phyloP scores from a whole-genome alignment of 2,329 filamentous ascomycete genomes.

The Ambrosiella cleistominuta region DNA sequence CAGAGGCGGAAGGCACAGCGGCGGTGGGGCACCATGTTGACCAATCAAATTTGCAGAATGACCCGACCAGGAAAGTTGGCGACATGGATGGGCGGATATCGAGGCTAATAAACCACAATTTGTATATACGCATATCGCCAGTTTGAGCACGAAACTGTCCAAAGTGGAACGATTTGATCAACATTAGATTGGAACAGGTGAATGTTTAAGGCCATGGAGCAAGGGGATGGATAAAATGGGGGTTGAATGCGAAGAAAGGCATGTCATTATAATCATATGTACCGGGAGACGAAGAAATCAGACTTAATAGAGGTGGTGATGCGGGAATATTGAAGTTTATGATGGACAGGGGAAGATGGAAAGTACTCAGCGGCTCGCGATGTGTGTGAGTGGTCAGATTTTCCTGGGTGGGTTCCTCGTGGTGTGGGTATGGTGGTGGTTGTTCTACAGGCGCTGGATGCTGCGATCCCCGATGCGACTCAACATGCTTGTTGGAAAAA shows the following conservation, averaged over 20 bases:
- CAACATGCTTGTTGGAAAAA: background rate
- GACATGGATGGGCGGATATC: background rate
- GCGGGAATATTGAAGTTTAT: background rate
- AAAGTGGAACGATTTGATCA: background rate
- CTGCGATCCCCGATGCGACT: background rate
- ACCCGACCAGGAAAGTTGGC: background rate
- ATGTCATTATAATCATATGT: background rate
- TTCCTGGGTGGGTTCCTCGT: background rate
- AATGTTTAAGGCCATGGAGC: too few species aligned
- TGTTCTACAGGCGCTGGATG: background rate
- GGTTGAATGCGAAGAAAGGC: background rate
- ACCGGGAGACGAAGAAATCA: too few species aligned
- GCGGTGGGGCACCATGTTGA: background rate
- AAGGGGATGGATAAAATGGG: too few species aligned
- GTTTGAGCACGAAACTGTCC: too few species aligned
- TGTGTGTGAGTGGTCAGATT: background rate
- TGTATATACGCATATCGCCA: too few species aligned
- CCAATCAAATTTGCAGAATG: conserved; percentile 3
- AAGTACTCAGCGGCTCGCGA: background rate
- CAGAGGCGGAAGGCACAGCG: background rate
- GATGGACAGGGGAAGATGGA: background rate
- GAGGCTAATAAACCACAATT: background rate
- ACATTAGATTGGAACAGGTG: background rate
- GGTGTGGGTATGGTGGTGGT: background rate
- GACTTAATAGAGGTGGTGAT: background rate